Base-by-base conservation (phyloP, 1,284 basidiomycete species). In the Leccinum laetum region DNA sequence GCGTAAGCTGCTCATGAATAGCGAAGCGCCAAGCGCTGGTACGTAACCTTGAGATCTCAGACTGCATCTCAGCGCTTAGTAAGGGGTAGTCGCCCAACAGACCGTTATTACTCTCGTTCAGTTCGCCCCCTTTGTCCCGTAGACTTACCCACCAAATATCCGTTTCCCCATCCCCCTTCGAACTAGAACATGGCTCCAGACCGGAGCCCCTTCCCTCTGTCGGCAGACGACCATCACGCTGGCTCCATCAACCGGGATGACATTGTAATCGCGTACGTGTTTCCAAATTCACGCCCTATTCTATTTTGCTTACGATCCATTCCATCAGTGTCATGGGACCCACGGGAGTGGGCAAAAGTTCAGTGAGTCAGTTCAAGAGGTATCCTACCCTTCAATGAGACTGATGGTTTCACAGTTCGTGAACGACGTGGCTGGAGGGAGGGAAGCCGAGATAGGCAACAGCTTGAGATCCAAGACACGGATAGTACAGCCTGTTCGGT, bases 131-230 rank as follows among this genome's bases (percentile, higher is more conserved):
- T 59, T 10, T 5, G 5, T 14, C 14, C 8, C 4, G 2, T n/a
- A 16, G 6, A 2, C 11, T 16, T 29, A 3, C 4, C 10, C 10
- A 21, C n/a, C n/a, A 52, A 98, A 99, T 24, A 24, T 24, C 24
- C 24, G 24, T 44, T 2, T 9, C 41, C 10, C 9, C n/a, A 11
- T 46, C 44, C 44, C 10, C 44, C 44, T 10, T 11, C n/a, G 3
- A 53, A 53, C 11, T 0, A 24, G 21, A 44, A 46, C 44, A 46
- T 53, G 52, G 52, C 6, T 21, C 1, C 26, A 26, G 26, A 26
- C 26, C 26, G 24, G 52, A 53, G 13, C 8, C 52, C 13, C 18
- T 21, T 5, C 26, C 26, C 11, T 24, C 21, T 14, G 11, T 52
- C 49, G 18, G 6, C 9, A 18, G 24, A 13, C 24, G 24, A 3